Evolutionary conservation across 208 protist genomes (phyloP).

Genomic region (Trypanosoma avium): DNA sequence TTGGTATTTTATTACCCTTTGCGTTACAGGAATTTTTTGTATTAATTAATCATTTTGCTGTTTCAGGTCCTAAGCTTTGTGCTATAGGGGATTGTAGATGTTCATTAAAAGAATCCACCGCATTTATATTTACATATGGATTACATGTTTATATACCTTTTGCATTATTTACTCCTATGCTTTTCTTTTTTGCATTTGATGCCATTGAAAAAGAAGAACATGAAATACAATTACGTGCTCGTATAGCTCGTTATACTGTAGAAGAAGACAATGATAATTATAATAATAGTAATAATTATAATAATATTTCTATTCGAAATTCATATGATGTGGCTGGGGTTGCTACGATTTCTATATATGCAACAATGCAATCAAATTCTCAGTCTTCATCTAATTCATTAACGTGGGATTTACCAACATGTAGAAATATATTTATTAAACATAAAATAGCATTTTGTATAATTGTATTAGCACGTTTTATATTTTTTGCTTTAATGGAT

Average conservation of each 20-base stretch:
- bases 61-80: neutral
- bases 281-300: neutral
- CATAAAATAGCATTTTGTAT: constrained; percentile 19
- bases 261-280: neutral
- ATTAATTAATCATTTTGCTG: constrained; percentile 7
- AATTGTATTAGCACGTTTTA: constrained; percentile 20
- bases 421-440: neutral
- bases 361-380: neutral
- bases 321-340: neutral
- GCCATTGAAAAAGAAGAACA: constrained; percentile 1
- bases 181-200: constrained; percentile 21
- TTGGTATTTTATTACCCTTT: constrained; percentile 8
- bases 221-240: neutral
- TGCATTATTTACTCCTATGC: constrained; percentile 18
- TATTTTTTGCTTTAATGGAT: constrained; percentile 21
- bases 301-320: neutral
- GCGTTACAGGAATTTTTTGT: constrained; percentile 18
- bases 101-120: neutral
- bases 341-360: too few species aligned
- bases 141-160: constrained; percentile 28
- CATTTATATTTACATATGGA: constrained; percentile 20
- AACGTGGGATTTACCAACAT: constrained; percentile 29
- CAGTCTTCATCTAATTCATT: too few species aligned
- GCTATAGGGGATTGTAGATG: neutral
- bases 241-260: constrained; percentile 11